Conservation (phyloP, 2,329 filamentous ascomycete genomes). For the Colletotrichum sansevieriae region DNA sequence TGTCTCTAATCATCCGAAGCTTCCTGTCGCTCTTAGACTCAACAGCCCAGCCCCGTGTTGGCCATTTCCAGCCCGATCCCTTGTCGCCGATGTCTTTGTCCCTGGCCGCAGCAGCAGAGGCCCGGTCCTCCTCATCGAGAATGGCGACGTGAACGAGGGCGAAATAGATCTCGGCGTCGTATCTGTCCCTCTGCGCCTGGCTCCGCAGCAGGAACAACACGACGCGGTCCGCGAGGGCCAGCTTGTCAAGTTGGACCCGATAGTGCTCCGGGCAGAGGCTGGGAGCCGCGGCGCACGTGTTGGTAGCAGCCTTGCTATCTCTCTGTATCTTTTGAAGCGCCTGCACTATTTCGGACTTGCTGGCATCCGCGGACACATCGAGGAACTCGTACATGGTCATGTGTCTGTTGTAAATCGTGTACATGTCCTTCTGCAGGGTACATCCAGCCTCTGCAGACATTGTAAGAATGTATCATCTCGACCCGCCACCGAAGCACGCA, state of each 20-base stretch:
- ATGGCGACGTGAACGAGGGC: not conserved
- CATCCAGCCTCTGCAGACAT: not conserved
- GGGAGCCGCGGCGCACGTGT: not conserved
- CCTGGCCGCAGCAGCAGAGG: not conserved
- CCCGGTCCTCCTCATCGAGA: not conserved
- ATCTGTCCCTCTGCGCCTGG: not conserved
- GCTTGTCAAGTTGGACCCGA: not conserved
- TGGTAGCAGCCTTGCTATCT: not conserved
- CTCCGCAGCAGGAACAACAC: not conserved
- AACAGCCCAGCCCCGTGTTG: not conserved
- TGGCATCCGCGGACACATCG: not conserved
- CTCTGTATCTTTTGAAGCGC: not conserved
- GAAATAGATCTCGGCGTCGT: not conserved
- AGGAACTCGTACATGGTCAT: not conserved
- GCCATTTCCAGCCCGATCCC: not conserved
- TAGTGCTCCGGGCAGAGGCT: not conserved
- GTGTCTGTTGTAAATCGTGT: not conserved
- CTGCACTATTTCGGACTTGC: not conserved
- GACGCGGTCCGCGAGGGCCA: conserved; percentile 3
- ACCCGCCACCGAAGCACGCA: not conserved
- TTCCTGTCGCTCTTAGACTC: not conserved
- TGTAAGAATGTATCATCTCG: not conserved
- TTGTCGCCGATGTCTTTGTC: not conserved
- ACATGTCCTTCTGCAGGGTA: not conserved
- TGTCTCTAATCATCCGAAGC: conserved; percentile 4